Evolutionary conservation across 2,329 filamentous ascomycete genomes (phyloP).

Genomic region (Cytospora piceae): DNA sequence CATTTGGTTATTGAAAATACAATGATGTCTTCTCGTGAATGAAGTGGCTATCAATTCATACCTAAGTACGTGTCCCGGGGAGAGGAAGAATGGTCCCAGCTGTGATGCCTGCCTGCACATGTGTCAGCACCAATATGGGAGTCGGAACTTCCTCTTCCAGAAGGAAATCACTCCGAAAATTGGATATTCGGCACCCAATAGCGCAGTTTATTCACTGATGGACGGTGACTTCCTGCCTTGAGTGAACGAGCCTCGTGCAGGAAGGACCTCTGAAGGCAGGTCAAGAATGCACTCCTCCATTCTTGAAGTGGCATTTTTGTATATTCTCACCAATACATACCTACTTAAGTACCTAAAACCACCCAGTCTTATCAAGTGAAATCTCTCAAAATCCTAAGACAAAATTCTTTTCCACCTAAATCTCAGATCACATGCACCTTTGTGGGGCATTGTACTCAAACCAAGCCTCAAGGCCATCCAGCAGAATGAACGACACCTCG

Average conservation of each 20-base stretch:
- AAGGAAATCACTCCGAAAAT: not conserved
- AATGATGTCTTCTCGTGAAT: too few species aligned
- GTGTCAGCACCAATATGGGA: not conserved
- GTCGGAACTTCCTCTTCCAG: not conserved
- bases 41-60: not conserved
- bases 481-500: not conserved
- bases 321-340: not conserved
- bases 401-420: not conserved
- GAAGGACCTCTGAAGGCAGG: not conserved
- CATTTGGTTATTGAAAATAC: not conserved
- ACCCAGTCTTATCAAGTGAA: not conserved
- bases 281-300: not conserved
- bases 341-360: not conserved
- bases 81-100: not conserved
- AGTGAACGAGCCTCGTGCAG: not conserved
- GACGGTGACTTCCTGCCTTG: not conserved
- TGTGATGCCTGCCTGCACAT: too few species aligned
- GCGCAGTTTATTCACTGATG: not conserved
- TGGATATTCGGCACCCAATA: not conserved
- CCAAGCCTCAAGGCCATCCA: not conserved
- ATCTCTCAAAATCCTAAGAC: not conserved
- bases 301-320: not conserved
- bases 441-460: slow-evolving; percentile 11
- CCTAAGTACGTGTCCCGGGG: too few species aligned
- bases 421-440: slow-evolving; percentile 8